These are phyloP conservation scores for Cenococcum geophilum DNA, from an alignment of 495 filamentous ascomycete genomes.

Conservation along the genomic window DNA sequence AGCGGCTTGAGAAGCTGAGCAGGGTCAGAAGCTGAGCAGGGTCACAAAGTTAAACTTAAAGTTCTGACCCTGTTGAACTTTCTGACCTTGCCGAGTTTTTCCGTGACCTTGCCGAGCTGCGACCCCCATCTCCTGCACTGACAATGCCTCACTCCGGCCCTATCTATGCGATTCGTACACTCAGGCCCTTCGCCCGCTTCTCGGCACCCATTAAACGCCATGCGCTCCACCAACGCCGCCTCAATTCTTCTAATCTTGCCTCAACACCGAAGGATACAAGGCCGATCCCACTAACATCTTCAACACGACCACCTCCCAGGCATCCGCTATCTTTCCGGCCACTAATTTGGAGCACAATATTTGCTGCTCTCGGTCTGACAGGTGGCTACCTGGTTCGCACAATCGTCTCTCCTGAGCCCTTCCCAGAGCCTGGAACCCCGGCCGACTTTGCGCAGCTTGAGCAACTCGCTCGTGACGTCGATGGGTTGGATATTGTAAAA, in stretches of 20 bases:
- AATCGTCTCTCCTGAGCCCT: constrained; percentile 27
- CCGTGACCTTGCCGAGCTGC: background rate
- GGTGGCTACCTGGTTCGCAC: constrained; percentile 10
- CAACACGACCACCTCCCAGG: constrained; percentile 3
- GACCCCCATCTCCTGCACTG: background rate
- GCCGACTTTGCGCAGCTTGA: constrained; percentile 32
- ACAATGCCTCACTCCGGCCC: background rate
- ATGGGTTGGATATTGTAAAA: constrained; percentile 36
- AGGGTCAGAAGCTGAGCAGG: too few species aligned
- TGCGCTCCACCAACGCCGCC: background rate
- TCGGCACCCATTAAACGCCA: background rate
- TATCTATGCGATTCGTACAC: background rate
- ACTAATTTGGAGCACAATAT: constrained; percentile 16
- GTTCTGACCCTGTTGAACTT: too few species aligned
- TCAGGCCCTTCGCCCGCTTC: background rate
- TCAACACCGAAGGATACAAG: background rate
- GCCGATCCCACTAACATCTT: background rate
- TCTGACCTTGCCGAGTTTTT: too few species aligned
- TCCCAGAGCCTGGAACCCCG: constrained; percentile 27
- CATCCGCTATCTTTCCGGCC: constrained; percentile 13
- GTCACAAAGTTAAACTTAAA: too few species aligned
- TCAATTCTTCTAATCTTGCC: background rate
- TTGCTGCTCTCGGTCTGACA: constrained; percentile 5
- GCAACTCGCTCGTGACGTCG: constrained; percentile 29
- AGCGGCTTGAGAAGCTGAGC: too few species aligned